Percentiles rank a stretch among this genome's conserved stretches.
phyloP scores from a whole-genome alignment of 2,329 filamentous ascomycete genomes.

The Apiospora marii region DNA sequence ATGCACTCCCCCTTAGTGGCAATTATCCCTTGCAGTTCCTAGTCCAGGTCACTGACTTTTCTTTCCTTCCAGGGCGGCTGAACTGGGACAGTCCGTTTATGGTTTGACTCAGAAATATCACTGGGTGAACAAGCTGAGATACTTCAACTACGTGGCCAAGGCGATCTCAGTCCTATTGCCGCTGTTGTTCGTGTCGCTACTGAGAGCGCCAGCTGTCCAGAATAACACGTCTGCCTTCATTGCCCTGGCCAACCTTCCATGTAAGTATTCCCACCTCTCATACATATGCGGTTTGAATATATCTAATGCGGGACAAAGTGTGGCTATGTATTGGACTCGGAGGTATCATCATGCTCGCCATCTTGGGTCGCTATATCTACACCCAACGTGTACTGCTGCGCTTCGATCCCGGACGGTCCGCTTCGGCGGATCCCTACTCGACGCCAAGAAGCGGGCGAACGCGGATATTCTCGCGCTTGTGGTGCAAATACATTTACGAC shows the following conservation, averaged over 20 bases:
- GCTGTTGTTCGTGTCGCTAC: constrained; percentile 31
- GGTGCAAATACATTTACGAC: constrained; percentile 29
- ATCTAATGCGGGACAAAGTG: constrained; percentile 27
- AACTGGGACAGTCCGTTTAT: constrained; percentile 35
- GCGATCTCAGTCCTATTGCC: constrained; percentile 33
- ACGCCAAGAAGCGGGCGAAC: background rate
- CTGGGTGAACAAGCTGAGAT: constrained; percentile 29
- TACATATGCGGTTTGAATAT: background rate
- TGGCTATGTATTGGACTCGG: constrained; percentile 32
- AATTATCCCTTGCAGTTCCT: constrained; percentile 23
- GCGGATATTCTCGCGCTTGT: background rate
- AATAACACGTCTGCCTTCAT: constrained; percentile 30
- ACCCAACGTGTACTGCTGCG: constrained; percentile 27
- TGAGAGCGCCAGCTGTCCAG: constrained; percentile 31
- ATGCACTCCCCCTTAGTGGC: constrained; percentile 18
- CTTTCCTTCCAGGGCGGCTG: constrained; percentile 29
- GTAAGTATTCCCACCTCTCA: constrained; percentile 29
- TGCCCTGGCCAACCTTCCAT: constrained; percentile 34
- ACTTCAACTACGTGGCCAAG: constrained; percentile 34
- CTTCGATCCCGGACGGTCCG: constrained; percentile 25
- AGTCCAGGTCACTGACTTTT: background rate
- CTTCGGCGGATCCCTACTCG: constrained; percentile 10
- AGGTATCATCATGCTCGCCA: constrained; percentile 30
- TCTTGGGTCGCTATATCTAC: constrained; percentile 30
- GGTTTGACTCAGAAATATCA: constrained; percentile 26